These are phyloP conservation scores for Sporisorium scitamineum DNA, from an alignment of 1,284 basidiomycete species.

Conservation along the genomic window DNA sequence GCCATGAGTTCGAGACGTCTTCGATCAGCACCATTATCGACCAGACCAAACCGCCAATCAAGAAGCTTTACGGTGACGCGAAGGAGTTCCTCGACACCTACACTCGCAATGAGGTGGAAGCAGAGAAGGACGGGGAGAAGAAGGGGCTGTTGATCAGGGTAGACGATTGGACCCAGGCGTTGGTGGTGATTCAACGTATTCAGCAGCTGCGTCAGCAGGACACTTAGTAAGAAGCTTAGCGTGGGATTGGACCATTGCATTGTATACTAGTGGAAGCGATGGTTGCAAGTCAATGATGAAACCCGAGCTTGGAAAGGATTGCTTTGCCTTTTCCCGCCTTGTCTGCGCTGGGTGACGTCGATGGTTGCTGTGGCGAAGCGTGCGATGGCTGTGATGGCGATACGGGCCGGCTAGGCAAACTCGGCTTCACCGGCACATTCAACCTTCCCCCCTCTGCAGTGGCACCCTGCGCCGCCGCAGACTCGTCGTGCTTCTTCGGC, in stretches of 20 bases:
- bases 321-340: conserved; percentile 43
- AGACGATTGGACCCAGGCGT: conserved; percentile 36
- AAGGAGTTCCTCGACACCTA: conserved; percentile 9
- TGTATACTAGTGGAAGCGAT: too few relatives aligned
- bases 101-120: background rate
- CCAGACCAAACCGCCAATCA: conserved; percentile 4
- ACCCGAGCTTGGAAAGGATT: conserved; percentile 37
- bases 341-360: conserved; percentile 7
- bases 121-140: background rate
- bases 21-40: conserved; percentile 16
- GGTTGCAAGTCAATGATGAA: conserved; percentile 16
- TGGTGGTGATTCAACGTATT: conserved; percentile 28
- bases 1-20: conserved; percentile 7
- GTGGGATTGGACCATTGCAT: too few relatives aligned
- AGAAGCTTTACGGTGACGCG: conserved; percentile 6
- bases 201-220: conserved; percentile 2
- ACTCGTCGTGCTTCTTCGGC: conserved; percentile 25
- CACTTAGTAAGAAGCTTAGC: background rate
- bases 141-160: conserved; percentile 21
- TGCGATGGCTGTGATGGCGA: conserved; percentile 12
- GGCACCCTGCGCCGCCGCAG: background rate
- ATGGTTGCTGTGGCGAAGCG: background rate
- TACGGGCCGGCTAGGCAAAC: conserved; percentile 13
- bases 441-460: background rate
- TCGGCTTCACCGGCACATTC: conserved; percentile 15